Conservation (phyloP, 805 yeast species). For the Lipomyces sp. region DNA sequence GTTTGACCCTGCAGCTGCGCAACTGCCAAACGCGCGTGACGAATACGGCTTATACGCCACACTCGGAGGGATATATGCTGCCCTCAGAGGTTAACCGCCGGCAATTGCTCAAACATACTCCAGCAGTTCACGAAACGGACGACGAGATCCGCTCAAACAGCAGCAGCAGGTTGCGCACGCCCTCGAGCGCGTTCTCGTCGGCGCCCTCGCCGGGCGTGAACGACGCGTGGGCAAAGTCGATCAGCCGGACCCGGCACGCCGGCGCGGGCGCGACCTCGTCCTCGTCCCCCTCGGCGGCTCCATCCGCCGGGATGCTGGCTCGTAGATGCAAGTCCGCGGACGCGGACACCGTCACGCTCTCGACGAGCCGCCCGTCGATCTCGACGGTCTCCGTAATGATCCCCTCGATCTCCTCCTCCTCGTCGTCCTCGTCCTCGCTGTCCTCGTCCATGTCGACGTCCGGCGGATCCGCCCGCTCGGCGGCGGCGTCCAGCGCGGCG, state of each 20-base stretch:
- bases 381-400: conserved; percentile 13
- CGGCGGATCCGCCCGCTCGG: conserved; percentile 1
- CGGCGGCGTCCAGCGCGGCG: conserved; percentile 46
- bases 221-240: conserved; percentile 89
- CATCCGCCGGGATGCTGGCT: background rate
- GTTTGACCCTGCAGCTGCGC: too few relatives aligned
- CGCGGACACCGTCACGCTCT: conserved; percentile 9
- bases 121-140: too few relatives aligned
- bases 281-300: conserved; percentile 19
- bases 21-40: too few relatives aligned
- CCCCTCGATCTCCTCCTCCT: conserved; percentile 30
- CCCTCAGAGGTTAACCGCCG: too few relatives aligned
- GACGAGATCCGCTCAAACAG: too few relatives aligned
- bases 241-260: conserved; percentile 60
- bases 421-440: conserved; percentile 32
- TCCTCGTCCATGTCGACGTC: background rate
- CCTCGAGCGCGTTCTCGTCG: conserved; percentile 68
- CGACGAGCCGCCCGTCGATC: conserved; percentile 14
- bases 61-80: too few relatives aligned
- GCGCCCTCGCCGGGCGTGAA: conserved; percentile 59
- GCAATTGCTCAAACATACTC: too few relatives aligned
- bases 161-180: conserved; percentile 56
- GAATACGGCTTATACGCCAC: too few relatives aligned
- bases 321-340: background rate
- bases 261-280: conserved; percentile 34